Percentiles rank a stretch among this genome's conserved stretches.
These are phyloP conservation scores for Colletotrichum incanum DNA, from an alignment of 2,329 filamentous ascomycete genomes.

Conservation along the genomic window DNA sequence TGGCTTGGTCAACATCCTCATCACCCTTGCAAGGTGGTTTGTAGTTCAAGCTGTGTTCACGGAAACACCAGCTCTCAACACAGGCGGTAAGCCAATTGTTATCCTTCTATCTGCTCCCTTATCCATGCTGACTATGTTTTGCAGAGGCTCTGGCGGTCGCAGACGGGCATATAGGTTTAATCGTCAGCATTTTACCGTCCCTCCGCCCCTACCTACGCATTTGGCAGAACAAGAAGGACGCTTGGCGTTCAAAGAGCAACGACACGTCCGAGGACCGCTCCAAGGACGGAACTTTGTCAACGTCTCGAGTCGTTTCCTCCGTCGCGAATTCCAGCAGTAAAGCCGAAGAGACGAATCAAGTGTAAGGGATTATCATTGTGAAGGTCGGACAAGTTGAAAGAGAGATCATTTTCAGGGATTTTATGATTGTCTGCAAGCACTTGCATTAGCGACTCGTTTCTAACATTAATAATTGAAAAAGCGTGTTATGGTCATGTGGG, in stretches of 20 bases:
- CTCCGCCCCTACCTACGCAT: conserved; percentile 4
- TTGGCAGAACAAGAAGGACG: background rate
- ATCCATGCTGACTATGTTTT: background rate
- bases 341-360: no score
- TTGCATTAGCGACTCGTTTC: background rate
- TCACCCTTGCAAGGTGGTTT: background rate
- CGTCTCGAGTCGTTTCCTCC: background rate
- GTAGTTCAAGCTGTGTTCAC: conserved; percentile 1
- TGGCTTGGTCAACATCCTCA: background rate
- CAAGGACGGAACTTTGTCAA: background rate
- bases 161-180: background rate
- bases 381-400: no score
- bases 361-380: background rate
- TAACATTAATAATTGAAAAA: no score
- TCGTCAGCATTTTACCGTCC: conserved; percentile 7
- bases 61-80: background rate
- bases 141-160: background rate
- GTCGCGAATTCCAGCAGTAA: background rate
- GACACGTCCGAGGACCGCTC: background rate
- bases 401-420: background rate
- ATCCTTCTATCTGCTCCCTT: accelerated
- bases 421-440: background rate
- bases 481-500: no score
- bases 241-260: background rate
- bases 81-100: background rate